Conservation (phyloP, 441 rosid genomes). For the Pelargonium australe region DNA sequence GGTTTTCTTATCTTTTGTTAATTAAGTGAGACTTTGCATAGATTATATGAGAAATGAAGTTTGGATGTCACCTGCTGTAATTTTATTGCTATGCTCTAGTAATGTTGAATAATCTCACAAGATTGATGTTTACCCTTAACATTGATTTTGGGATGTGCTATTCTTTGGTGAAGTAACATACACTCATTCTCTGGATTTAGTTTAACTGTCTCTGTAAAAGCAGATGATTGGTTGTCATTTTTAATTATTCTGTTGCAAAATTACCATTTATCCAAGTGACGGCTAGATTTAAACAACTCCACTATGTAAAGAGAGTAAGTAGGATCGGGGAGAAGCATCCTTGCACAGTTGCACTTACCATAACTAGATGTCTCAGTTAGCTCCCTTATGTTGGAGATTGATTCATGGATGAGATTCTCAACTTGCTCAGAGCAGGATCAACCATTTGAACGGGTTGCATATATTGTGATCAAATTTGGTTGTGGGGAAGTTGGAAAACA, state of each 20-base stretch:
- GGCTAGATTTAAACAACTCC: neutral
- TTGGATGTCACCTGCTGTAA: neutral
- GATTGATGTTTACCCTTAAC: neutral
- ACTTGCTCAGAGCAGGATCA: neutral
- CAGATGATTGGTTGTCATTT: neutral
- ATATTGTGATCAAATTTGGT: neutral
- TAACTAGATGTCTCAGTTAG: neutral
- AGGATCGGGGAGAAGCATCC: neutral
- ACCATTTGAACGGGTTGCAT: neutral
- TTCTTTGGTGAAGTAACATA: neutral
- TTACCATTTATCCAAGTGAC: neutral
- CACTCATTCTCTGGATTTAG: neutral
- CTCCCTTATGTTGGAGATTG: neutral
- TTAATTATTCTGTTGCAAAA: neutral
- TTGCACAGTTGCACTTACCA: neutral
- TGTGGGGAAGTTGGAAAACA: neutral
- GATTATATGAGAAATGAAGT: neutral
- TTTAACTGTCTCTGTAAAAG: neutral
- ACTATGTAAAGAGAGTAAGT: neutral
- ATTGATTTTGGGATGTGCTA: neutral
- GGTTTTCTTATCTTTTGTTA: neutral
- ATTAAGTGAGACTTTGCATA: neutral
- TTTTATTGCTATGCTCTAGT: neutral
- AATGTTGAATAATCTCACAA: neutral
- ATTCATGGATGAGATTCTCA: neutral